Base-by-base conservation (phyloP, 192 early-diverging fungal genomes). In the Bifiguratus adelaidae region DNA sequence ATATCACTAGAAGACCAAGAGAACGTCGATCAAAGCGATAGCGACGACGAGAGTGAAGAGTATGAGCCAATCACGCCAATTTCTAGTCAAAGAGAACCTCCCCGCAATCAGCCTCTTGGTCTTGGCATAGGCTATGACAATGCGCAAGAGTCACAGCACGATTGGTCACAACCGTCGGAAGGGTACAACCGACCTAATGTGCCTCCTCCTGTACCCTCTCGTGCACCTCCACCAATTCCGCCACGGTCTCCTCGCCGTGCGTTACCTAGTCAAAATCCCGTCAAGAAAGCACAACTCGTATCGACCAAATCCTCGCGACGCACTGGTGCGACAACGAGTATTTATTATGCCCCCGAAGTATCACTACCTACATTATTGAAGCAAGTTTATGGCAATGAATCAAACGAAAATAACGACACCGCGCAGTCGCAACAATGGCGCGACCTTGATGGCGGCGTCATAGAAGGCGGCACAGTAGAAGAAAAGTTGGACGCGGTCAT, bases 31-130 rank as follows among this genome's bases (percentile, higher is more conserved):
- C 30, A 48, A 3, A 44, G 34, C 18, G 48, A 47, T 9, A 48
- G 50, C 7, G 44, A 49, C 9, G 51, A 60, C 18, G 50, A 60
- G 35, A 35, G 41, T 18, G 50, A 54, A 35, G 38, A 53, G 12
- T 35, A 47, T 5, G 54, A 48, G 16, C 46, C 13, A 40, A 15
- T 21, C n/a, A 33, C 32, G n/a, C 8, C n/a, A 33, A 33, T n/a
- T 33, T n/a, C 8, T 33, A 8, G 32, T 8, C 8, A 33, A 33
- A 8, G 8, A 33, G n/a, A n/a, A 33, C 32, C 32, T 15, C 32
- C 0, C 32, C 32, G 32, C 32, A 34, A 34, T n/a, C n/a, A 1
- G 32, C 32, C 32, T 34, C 11, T 15, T 15, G 7, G 18, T 5
- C 16, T 40, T 21, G 15, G 13, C 37, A 20, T 15, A 21, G 37